Base-by-base conservation (phyloP, 305 asterid species). In the Solanum hybrid region DNA sequence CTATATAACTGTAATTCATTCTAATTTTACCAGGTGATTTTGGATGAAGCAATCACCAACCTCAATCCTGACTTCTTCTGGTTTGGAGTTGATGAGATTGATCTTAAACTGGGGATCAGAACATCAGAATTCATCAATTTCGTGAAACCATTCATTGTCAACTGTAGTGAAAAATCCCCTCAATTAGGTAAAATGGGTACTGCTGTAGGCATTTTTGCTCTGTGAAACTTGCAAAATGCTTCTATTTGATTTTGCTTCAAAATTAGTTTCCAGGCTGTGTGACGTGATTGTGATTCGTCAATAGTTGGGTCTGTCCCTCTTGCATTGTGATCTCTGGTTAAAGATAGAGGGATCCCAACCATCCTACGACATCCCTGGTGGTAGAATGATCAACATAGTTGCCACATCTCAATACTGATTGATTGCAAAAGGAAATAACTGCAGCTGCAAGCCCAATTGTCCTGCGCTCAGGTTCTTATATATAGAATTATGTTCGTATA, bases 11-110 rank as follows among this genome's bases (percentile, higher is more conserved):
- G 32, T 81, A 87, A 90, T 82, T 83, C 79, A 37, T 20, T 32
- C 24, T 90, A 38, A 31, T 73, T 90, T 90, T 89, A 45, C 79
- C 95, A 95, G 98, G 99, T 97, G 94, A 96, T 97, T 89, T 89
- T 96, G 96, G 98, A 97, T 90, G 99, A 97, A 92, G 98, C 98
- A 90, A 95, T 97, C 22, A 89, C 87, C 88, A 94, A 94, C 93
- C 98, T 97, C 14, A 90, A 93, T 80, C 99, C 99, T 22, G 97
- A 94, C 91, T 96, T 94, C 93, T 96, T 97, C 95, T 97, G 99
- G 99, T 89, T 97, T 94, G 98, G 99, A 91, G 98, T 99, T 76
- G 98, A 97, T 3, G 98, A 96, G 89, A 82, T 95, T 92, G 98
- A 97, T 93, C 97, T 96, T 85, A 97, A 96, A 90, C 90, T 95